These are phyloP conservation scores for Leccinum ponderosum DNA, from an alignment of 1,284 basidiomycete genomes.

Conservation along the genomic window DNA sequence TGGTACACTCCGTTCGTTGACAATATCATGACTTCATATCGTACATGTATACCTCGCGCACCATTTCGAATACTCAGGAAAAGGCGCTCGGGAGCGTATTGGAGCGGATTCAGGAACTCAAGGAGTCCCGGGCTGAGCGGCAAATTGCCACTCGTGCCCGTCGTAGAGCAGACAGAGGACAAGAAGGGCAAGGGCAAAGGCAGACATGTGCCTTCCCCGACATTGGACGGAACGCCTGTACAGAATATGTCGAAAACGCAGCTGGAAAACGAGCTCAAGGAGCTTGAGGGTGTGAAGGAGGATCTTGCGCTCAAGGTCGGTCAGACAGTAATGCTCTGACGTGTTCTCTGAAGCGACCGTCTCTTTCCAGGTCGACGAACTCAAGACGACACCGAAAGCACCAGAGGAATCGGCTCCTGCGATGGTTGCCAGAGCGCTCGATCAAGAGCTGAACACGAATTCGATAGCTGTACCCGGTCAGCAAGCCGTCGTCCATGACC, in stretches of 20 bases:
- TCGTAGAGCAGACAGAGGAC: slow-evolving; percentile 22
- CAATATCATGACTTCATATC: background rate
- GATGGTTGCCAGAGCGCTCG: slow-evolving; percentile 66
- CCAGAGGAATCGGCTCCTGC: slow-evolving; percentile 56
- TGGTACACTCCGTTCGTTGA: no score
- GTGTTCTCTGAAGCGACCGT: background rate
- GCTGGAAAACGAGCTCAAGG: slow-evolving; percentile 70
- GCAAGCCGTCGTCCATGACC: slow-evolving; percentile 64
- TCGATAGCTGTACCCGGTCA: slow-evolving; percentile 32
- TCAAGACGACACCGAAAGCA: slow-evolving; percentile 76
- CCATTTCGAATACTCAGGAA: slow-evolving; percentile 33
- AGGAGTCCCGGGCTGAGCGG: slow-evolving; percentile 47
- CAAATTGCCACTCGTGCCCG: slow-evolving; percentile 30
- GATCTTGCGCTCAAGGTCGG: slow-evolving; percentile 81
- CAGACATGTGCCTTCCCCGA: slow-evolving; percentile 24
- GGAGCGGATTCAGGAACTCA: slow-evolving; percentile 64
- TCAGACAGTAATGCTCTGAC: background rate
- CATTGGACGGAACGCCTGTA: slow-evolving; percentile 55
- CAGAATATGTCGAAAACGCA: slow-evolving; percentile 64
- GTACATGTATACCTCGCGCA: background rate
- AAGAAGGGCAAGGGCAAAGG: slow-evolving; percentile 70
- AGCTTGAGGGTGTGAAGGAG: slow-evolving; percentile 71
- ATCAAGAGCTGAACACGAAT: slow-evolving; percentile 56
- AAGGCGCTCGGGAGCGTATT: slow-evolving; percentile 76
- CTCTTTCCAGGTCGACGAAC: slow-evolving; percentile 71